phyloP scores from a whole-genome alignment of 2,329 filamentous ascomycete species.

The Penicillium crustosum region DNA sequence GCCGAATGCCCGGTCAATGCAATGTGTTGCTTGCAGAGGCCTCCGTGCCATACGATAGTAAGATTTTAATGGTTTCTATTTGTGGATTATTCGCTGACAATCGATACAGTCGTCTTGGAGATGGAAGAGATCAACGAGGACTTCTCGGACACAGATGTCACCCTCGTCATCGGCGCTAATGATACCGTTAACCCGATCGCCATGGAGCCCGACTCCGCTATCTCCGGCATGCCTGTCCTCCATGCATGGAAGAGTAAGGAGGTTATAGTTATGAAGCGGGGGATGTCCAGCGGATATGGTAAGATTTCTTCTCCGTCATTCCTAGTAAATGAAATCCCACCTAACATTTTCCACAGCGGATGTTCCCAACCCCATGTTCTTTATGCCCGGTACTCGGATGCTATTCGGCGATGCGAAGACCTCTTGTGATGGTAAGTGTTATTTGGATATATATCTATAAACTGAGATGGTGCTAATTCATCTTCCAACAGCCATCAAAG shows the following conservation, averaged over 20 bases:
- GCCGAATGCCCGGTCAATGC: slow-evolving; percentile 90
- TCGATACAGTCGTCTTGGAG: slow-evolving; percentile 67
- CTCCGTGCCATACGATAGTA: slow-evolving; percentile 79
- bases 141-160: slow-evolving; percentile 80
- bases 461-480: not conserved
- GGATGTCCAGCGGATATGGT: slow-evolving; percentile 86
- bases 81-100: slow-evolving; percentile 13
- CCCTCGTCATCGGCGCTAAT: slow-evolving; percentile 86
- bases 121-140: slow-evolving; percentile 98
- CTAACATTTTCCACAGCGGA: slow-evolving; percentile 59
- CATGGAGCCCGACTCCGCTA: slow-evolving; percentile 76
- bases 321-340: not conserved
- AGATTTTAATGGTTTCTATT: not conserved
- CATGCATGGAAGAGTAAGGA: slow-evolving; percentile 94
- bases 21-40: slow-evolving; percentile 89
- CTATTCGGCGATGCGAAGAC: slow-evolving; percentile 86
- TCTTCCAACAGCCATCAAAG: slow-evolving; percentile 43
- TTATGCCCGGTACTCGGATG: slow-evolving; percentile 87
- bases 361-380: slow-evolving; percentile 92
- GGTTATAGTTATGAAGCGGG: slow-evolving; percentile 89
- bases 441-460: not conserved
- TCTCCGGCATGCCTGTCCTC: slow-evolving; percentile 89
- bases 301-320: slow-evolving; percentile 33
- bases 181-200: slow-evolving; percentile 92
- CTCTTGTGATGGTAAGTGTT: slow-evolving; percentile 69